Evolutionary conservation across 2,329 filamentous ascomycete genomes (phyloP), one percentile per base, ranked within the genome.

Genomic region (Ceratocystiopsis sp.): DNA sequence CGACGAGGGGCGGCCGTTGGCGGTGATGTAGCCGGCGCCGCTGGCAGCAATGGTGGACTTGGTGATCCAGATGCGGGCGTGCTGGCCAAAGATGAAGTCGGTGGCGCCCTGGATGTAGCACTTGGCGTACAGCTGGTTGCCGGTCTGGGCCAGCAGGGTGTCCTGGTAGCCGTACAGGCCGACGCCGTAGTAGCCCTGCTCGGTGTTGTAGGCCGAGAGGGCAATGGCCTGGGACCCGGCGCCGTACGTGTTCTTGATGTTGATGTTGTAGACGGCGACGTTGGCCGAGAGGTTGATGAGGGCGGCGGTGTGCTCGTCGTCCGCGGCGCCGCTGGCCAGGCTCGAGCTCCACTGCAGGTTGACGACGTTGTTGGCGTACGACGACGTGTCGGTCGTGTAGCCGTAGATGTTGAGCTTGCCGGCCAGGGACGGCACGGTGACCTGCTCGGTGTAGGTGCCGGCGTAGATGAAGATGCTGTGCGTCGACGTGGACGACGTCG

Each of bases 211-310:
- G 1, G 65, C 64, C 16, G 60, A 62, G 14, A 70, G 49, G 4
- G 67, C 67, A 16, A 69, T 58, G 33, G 66, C 66, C 49, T 69
- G 66, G 44, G 57, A 61, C 0, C 65, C 65, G 48, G 62, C 46
- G n/a, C 67, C 67, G 42, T 63, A 65, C 0, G 58, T 59, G 49
- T 69, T 70, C 13, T 58, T 56, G 12, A 69, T 57, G 43, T 69
- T 73, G 54, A 80, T 62, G 49, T 80, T 80, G 61, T 80, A 80
- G 16, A 78, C 58, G 50, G 68, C 70, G 46, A 78, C 65, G 50
- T 71, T 65, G 6, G 57, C 53, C 0, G 68, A 64, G 50, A 62
- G 59, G 21, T 66, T 60, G 11, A 63, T 55, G 25, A 69, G 56
- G 0, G 65, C 66, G 2, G 59, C 65, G 1, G 62, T 76, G 35